Conservation (phyloP, 768 basidiomycete species). For the Ramaria sp. region DNA sequence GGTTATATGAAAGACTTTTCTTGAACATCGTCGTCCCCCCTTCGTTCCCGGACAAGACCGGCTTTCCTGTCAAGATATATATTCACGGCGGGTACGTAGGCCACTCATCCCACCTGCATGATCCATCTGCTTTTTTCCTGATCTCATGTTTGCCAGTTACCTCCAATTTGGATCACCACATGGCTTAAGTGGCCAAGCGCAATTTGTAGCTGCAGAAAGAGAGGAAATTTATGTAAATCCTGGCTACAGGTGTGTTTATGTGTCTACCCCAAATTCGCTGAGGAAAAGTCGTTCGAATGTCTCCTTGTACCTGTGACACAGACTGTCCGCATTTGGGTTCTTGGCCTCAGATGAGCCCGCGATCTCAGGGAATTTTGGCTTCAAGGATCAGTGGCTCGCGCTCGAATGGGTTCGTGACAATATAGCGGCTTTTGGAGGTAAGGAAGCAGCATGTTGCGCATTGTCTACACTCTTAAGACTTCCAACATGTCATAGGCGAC, state of each 20-base stretch:
- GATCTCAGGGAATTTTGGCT: conserved; percentile 67
- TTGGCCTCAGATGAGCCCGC: conserved; percentile 53
- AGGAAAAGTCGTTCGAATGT: too few relatives aligned
- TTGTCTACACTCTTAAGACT: background rate
- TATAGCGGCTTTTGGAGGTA: conserved; percentile 61
- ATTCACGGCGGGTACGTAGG: conserved; percentile 71
- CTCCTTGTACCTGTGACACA: background rate
- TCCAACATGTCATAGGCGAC: conserved; percentile 33
- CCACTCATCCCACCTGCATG: background rate
- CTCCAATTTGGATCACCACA: conserved; percentile 75
- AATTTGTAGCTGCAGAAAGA: conserved; percentile 52
- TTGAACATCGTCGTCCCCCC: conserved; percentile 57
- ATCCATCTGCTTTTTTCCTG: background rate
- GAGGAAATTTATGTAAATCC: conserved; percentile 69
- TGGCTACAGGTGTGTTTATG: conserved; percentile 36
- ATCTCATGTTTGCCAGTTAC: conserved; percentile 32
- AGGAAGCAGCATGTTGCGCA: conserved; percentile 1
- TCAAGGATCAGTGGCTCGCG: conserved; percentile 77
- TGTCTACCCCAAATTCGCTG: background rate
- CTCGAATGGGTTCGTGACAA: conserved; percentile 64
- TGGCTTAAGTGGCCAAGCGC: conserved; percentile 46
- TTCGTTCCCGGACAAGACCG: conserved; percentile 29
- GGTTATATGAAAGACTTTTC: conserved; percentile 35
- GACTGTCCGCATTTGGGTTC: conserved; percentile 69
- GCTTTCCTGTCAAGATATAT: conserved; percentile 61